Evolutionary conservation across 1,284 basidiomycete species (phyloP), one percentile per base, ranked within the genome.

Genomic region (Amylostereum areolatum): DNA sequence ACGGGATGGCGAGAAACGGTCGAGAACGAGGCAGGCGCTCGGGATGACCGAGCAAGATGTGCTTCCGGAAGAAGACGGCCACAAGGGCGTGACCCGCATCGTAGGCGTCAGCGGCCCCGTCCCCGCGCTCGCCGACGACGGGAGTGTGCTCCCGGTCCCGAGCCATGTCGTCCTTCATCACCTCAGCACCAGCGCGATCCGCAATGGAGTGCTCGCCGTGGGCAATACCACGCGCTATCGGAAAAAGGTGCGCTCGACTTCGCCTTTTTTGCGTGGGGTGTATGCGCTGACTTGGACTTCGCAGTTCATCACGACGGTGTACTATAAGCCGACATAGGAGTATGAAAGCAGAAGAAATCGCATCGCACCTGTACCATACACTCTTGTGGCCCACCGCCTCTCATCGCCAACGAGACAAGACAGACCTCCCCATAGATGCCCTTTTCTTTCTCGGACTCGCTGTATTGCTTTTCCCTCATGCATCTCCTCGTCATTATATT

Each of bases 81-180:
- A 29, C n/a, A n/a, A 35, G 34, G 34, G 34, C 34, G 34, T 35
- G 9, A 43, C 41, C 12, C 41, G 41, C 25, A 24, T 43, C 4
- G 31, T 37, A 6, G 44, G 49, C 18, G 46, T 44, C 6, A 48
- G 47, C 7, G 52, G 48, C 4, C 43, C 53, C 18, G 39, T 48
- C 7, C 62, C 63, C 0, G 69, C 75, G 29, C 59, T 83, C 41
- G 82, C 92, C 30, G 93, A 99, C 66, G 96, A 99, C 65, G 91
- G 85, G 57, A 89, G 87, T 41, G 92, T 99, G 51, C 69, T 99
- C 55, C 91, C 96, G 6, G 93, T 97, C 18, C 94, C 94, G 24
- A 92, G 87, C 48, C 96, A 98, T 69, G 93, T 93, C 33, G 93
- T 98, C 37, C 74, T 99, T 55, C 93, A 97, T 58, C 97, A 99